Conservation (phyloP, 2,329 filamentous ascomycete genomes). For the Scedosporium boydii region DNA sequence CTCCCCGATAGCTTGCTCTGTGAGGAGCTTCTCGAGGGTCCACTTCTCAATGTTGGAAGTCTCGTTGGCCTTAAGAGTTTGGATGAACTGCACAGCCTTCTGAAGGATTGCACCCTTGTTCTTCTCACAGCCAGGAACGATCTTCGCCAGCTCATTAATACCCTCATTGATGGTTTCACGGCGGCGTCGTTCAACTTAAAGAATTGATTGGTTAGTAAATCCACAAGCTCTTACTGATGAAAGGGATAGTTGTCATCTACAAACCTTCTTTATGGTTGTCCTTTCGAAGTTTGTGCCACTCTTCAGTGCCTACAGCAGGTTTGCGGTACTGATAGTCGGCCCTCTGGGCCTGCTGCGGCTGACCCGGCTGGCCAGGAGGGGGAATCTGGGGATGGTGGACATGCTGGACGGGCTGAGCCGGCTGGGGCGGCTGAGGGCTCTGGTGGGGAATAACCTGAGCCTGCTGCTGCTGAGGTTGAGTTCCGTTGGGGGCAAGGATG, state of each 20-base stretch:
- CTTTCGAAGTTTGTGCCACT: slow-evolving; percentile 95
- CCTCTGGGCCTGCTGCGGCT: slow-evolving; percentile 5
- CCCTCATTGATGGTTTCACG: slow-evolving; percentile 98
- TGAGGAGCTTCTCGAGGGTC: slow-evolving; percentile 83
- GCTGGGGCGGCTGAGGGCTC: slow-evolving; percentile 11
- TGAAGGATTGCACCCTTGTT: slow-evolving; percentile 97
- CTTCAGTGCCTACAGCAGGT: slow-evolving; percentile 86
- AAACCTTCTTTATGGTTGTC: slow-evolving; percentile 98
- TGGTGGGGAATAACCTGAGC: slow-evolving; percentile 3
- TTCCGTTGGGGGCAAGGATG: slow-evolving; percentile 9
- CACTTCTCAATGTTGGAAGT: slow-evolving; percentile 90
- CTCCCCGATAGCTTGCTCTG: slow-evolving; percentile 81
- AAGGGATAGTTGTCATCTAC: slow-evolving; percentile 15
- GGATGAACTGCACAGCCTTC: slow-evolving; percentile 88
- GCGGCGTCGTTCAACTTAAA: slow-evolving; percentile 80
- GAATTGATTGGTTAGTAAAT: background rate
- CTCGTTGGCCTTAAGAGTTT: slow-evolving; percentile 88
- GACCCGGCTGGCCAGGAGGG: background rate
- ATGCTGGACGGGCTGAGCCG: slow-evolving; percentile 8
- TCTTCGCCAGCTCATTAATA: slow-evolving; percentile 95
- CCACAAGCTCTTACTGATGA: too few species aligned
- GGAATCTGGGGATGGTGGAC: background rate
- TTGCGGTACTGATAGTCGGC: slow-evolving; percentile 42
- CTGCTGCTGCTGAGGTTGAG: slow-evolving; percentile 6
- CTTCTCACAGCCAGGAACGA: slow-evolving; percentile 95